phyloP scores from a whole-genome alignment of 208 protist genomes.

The Angomonas deanei region DNA sequence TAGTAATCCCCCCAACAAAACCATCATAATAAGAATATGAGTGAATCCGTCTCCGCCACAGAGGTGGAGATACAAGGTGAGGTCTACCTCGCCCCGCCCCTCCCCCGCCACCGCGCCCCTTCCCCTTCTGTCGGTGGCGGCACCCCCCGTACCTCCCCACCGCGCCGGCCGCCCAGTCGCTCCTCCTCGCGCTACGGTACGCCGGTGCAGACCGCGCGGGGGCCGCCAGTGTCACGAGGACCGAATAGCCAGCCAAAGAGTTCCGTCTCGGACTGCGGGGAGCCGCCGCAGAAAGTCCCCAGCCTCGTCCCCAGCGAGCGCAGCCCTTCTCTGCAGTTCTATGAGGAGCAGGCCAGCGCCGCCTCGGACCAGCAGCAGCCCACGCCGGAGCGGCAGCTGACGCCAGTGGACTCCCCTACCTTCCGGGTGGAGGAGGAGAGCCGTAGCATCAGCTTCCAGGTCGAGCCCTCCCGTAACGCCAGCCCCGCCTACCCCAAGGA shows the following conservation, averaged over 20 bases:
- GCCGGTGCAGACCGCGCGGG: constrained; percentile 5
- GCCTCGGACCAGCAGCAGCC: not conserved
- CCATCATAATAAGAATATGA: not conserved
- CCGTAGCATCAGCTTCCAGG: constrained; percentile 16
- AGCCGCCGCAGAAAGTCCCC: not conserved
- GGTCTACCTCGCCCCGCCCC: not conserved
- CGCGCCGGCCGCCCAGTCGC: constrained; percentile 18
- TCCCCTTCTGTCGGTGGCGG: constrained; percentile 5
- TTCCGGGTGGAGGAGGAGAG: constrained; percentile 14
- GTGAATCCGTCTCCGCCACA: constrained; percentile 3
- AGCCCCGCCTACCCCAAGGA: too few species aligned
- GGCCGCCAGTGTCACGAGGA: not conserved
- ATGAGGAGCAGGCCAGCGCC: not conserved
- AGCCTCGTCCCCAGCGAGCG: not conserved
- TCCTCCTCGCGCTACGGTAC: constrained; percentile 17
- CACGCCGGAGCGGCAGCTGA: not conserved
- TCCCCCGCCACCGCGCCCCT: constrained; percentile 18
- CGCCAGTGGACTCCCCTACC: not conserved
- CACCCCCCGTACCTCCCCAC: constrained; percentile 12
- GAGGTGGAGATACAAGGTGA: not conserved
- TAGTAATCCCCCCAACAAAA: too few species aligned
- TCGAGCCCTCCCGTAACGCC: constrained; percentile 7
- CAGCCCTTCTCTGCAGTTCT: not conserved
- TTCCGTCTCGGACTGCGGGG: constrained; percentile 1
- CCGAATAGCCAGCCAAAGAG: not conserved